phyloP scores from a whole-genome alignment of 805 yeast species.

The Pichia rugopelliculosa region DNA sequence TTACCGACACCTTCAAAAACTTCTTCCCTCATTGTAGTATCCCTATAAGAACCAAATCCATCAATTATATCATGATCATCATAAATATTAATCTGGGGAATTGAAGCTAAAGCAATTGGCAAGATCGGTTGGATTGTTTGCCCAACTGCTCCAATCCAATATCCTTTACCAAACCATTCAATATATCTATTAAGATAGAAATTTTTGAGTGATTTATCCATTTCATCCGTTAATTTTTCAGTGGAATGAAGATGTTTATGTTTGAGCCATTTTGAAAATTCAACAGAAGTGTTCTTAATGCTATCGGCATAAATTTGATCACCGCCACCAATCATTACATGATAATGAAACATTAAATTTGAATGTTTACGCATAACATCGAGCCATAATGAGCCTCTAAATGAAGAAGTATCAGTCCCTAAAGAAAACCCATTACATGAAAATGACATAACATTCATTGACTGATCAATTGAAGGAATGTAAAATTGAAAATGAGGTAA shows the following conservation, averaged over 20 bases:
- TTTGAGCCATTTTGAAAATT: slow-evolving; percentile 55
- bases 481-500: slow-evolving; percentile 49
- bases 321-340: slow-evolving; percentile 97
- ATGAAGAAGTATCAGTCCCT: slow-evolving; percentile 55
- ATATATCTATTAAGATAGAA: slow-evolving; percentile 71
- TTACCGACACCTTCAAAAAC: slow-evolving; percentile 69
- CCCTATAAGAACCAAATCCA: slow-evolving; percentile 86
- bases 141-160: slow-evolving; percentile 67
- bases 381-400: slow-evolving; percentile 75
- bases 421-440: slow-evolving; percentile 91
- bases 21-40: slow-evolving; percentile 63
- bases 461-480: slow-evolving; percentile 53
- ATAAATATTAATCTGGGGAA: slow-evolving; percentile 78
- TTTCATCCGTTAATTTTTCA: slow-evolving; percentile 37
- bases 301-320: slow-evolving; percentile 91
- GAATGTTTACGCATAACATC: slow-evolving; percentile 72
- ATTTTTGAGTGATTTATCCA: slow-evolving; percentile 47
- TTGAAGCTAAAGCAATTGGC: slow-evolving; percentile 71
- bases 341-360: slow-evolving; percentile 44
- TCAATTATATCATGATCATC: slow-evolving; percentile 98
- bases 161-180: slow-evolving; percentile 87
- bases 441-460: slow-evolving; percentile 76
- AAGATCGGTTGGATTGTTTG: slow-evolving; percentile 57
- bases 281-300: slow-evolving; percentile 50
- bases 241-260: slow-evolving; percentile 41